Evolutionary conservation across 2,329 filamentous ascomycete species (phyloP), one percentile per base, ranked within the genome.

Genomic region (Neocucurbitaria cava): DNA sequence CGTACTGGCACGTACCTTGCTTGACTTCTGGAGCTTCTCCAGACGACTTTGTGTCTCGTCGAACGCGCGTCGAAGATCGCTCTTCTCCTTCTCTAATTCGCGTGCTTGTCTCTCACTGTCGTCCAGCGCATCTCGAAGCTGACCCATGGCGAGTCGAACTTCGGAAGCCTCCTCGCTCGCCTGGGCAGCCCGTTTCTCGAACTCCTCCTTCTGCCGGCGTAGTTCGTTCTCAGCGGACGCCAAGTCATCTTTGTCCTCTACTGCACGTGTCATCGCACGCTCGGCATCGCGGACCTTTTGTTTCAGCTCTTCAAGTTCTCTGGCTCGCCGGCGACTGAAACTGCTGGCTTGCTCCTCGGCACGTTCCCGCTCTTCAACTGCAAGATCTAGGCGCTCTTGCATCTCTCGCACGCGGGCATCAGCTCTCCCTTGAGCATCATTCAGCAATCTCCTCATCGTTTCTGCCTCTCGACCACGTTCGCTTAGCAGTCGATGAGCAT

Each of bases 401-500:
- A 96, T 95, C 61, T 98, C 94, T 24, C 91, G 87, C 17, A 96
- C 85, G 69, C 92, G 90, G 56, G 82, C 81, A 62, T 98, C 93
- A 1, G 93, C 88, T 9, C 91, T 85, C 55, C 89, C 86, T 73
- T 98, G 92, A 8, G 93, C 91, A 62, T 98, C 94, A 15, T 89
- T 88, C 11, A 99, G 81, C 55, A 98, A 83, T 44, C 92, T 84
- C 30, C 95, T 87, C 93, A 99, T 98, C 0, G 92, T 97, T 78
- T 98, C 94, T 23, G 88, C 91, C 77, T 99, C 95, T 39, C 95
- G 87, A 3, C 91, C 94, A 23, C 95, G 88, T 76, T 99, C 95
- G 47, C 86, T 87, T 2, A 99, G 83, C 56, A 97, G 84, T 53
- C 91, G 86, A 72, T 96, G 92, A 3, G 92, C 89, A 75, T 99